phyloP scores from a whole-genome alignment of 495 filamentous ascomycete genomes.

The Lasiosphaeriaceae sp. region DNA sequence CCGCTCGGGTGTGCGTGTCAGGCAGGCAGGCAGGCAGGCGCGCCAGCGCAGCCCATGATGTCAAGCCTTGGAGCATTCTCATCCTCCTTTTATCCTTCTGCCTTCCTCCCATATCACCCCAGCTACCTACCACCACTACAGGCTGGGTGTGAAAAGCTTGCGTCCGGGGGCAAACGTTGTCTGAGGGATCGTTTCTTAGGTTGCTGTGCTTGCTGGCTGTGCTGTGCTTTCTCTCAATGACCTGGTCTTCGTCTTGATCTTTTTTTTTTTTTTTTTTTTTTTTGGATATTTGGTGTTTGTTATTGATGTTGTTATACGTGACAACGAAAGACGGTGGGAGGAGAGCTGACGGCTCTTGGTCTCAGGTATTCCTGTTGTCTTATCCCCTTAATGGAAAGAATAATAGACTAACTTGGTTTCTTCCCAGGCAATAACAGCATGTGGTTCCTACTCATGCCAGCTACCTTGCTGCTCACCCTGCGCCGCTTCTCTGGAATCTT shows the following conservation, averaged over 20 bases:
- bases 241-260: background rate
- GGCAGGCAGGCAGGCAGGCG: no score
- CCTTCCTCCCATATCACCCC: no score
- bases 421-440: background rate
- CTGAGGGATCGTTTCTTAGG: background rate
- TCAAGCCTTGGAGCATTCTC: background rate
- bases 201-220: background rate
- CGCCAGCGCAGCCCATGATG: background rate
- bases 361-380: background rate
- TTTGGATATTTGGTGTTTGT: background rate
- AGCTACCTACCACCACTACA: no score
- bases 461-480: no score
- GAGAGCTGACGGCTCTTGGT: background rate
- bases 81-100: background rate
- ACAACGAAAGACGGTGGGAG: background rate
- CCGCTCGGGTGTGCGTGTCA: no score
- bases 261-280: background rate
- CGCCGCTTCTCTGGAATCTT: no score
- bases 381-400: no score
- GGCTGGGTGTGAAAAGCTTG: no score
- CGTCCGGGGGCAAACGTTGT: no score
- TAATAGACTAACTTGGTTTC: no score
- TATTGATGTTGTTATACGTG: background rate
- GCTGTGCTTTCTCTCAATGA: background rate
- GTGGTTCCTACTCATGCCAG: conserved; percentile 1